These are phyloP conservation scores for Diutina sp. DNA, from an alignment of 1,139 yeast species.

Conservation along the genomic window DNA sequence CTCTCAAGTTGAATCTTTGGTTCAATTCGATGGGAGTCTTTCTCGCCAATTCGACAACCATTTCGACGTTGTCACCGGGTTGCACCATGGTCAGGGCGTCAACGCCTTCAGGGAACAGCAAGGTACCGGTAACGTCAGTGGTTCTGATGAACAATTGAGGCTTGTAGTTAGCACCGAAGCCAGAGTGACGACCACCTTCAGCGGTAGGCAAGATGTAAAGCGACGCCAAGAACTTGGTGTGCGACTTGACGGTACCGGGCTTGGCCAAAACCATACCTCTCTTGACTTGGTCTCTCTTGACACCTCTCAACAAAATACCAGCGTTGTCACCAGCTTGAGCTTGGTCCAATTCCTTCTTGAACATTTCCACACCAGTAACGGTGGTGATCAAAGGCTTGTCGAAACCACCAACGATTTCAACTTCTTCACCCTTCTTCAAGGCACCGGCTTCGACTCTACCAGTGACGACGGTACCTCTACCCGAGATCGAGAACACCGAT, in stretches of 20 bases:
- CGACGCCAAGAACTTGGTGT: slow-evolving; percentile 89
- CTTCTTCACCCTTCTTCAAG: slow-evolving; percentile 95
- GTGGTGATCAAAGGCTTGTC: slow-evolving; percentile 82
- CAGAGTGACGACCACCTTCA: slow-evolving; percentile 99
- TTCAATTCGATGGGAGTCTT: slow-evolving; percentile 93
- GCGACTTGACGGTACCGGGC: slow-evolving; percentile 87
- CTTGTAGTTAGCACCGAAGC: slow-evolving; percentile 94
- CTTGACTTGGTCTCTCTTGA: slow-evolving; percentile 90
- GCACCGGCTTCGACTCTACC: slow-evolving; percentile 99
- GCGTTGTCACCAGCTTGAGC: slow-evolving; percentile 99
- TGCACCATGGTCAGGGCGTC: slow-evolving; percentile 83
- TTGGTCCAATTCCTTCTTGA: slow-evolving; percentile 93
- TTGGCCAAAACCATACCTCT: slow-evolving; percentile 98
- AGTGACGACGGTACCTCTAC: slow-evolving; percentile 98
- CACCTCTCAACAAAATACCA: slow-evolving; percentile 95
- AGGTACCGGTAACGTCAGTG: slow-evolving; percentile 85
- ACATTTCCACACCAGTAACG: slow-evolving; percentile 98
- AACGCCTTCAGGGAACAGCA: slow-evolving; percentile 77
- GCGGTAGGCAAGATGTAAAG: slow-evolving; percentile 86
- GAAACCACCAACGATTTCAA: slow-evolving; percentile 90
- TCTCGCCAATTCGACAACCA: slow-evolving; percentile 83
- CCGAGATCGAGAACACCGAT: slow-evolving; percentile 95
- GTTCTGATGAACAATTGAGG: slow-evolving; percentile 97
- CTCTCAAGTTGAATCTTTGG: slow-evolving; percentile 98
- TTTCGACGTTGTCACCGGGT: slow-evolving; percentile 98